phyloP scores from a whole-genome alignment of 2,329 filamentous ascomycete species.

The Epichloe sp. region DNA sequence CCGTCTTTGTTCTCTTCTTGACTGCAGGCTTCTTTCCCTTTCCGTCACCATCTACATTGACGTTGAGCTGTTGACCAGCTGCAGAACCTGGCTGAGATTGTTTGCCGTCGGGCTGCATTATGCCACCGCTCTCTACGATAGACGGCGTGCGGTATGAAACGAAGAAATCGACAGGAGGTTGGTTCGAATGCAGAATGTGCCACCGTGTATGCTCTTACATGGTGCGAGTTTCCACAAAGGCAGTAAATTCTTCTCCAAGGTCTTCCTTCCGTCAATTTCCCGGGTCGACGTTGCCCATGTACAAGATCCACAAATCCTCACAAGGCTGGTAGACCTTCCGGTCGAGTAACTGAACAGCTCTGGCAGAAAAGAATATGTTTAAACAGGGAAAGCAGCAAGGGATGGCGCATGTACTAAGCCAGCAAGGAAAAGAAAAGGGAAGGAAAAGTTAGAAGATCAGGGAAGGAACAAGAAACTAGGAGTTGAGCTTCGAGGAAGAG shows the following conservation, averaged over 20 bases:
- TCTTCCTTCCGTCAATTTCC: not conserved
- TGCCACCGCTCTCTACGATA: constrained; percentile 2
- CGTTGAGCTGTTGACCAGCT: constrained; percentile 18
- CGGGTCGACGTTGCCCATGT: not conserved
- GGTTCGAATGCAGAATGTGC: not conserved
- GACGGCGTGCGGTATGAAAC: not conserved
- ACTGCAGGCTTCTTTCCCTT: constrained; percentile 33
- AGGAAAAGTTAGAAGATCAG: not conserved
- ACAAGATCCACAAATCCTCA: not conserved
- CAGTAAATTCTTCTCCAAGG: not conserved
- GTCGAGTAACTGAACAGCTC: not conserved
- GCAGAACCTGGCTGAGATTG: constrained; percentile 14
- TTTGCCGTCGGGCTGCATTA: constrained; percentile 5
- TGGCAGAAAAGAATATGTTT: not conserved
- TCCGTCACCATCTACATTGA: constrained; percentile 27
- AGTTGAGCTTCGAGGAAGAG: constrained; percentile 7
- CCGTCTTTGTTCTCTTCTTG: constrained; percentile 76
- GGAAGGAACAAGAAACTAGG: constrained; percentile 1
- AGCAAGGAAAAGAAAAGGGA: not conserved
- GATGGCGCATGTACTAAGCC: not conserved
- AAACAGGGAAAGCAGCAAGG: not conserved
- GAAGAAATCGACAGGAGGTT: not conserved
- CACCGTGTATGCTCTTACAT: constrained; percentile 7
- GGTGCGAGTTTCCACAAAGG: constrained; percentile 3
- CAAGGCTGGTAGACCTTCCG: not conserved